Evolutionary conservation across 345 rosid genomes (phyloP).

Genomic region (Anastatica hierochuntica): DNA sequence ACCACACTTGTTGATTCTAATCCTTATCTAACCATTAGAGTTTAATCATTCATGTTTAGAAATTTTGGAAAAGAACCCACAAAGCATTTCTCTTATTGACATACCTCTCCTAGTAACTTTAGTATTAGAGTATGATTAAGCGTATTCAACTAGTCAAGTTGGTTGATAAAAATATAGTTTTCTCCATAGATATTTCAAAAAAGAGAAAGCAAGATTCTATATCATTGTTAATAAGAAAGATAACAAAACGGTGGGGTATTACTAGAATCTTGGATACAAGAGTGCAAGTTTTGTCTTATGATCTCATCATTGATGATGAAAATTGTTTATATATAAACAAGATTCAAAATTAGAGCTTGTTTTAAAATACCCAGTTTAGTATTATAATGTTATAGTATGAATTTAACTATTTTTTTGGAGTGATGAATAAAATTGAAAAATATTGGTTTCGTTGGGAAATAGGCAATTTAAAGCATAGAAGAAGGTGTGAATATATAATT

Average conservation of each 20-base stretch:
- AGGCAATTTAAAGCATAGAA: neutral
- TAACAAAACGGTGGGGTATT: slow-evolving; percentile 12
- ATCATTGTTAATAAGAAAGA: slow-evolving; percentile 18
- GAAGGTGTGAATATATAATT: neutral
- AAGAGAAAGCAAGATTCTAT: slow-evolving; percentile 20
- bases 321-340: slow-evolving; percentile 4
- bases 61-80: neutral
- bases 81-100: neutral
- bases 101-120: neutral
- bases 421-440: neutral
- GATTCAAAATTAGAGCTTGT: neutral
- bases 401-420: neutral
- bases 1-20: neutral
- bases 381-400: neutral
- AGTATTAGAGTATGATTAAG: neutral
- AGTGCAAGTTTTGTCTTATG: slow-evolving; percentile 27
- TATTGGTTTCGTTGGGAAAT: neutral
- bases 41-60: neutral
- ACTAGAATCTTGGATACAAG: slow-evolving; percentile 23
- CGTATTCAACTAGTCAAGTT: slow-evolving; percentile 18
- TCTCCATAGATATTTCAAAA: neutral
- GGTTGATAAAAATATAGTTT: slow-evolving; percentile 12
- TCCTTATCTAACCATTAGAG: neutral
- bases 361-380: neutral
- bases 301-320: slow-evolving; percentile 20